Conservation (phyloP, 108 stramenopile genomes). For the Skeletonema tropicum region DNA sequence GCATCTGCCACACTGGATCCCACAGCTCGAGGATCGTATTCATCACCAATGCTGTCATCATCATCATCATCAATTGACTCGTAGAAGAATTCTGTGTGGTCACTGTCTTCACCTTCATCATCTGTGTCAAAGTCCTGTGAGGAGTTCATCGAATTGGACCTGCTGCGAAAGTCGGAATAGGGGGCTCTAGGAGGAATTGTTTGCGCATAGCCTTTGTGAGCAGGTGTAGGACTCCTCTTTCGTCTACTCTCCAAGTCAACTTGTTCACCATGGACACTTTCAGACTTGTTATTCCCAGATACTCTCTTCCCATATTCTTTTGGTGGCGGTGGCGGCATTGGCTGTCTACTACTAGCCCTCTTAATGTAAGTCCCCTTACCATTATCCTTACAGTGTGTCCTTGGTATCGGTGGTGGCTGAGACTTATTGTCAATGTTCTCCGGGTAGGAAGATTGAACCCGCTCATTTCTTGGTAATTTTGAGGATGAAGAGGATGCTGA, state of each 20-base stretch:
- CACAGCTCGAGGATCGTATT: neutral
- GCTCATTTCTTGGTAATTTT: neutral
- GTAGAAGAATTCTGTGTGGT: constrained; percentile 33
- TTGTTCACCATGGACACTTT: too few relatives aligned
- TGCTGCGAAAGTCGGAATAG: neutral
- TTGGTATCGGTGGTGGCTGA: neutral
- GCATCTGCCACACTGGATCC: constrained; percentile 28
- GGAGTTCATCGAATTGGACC: neutral
- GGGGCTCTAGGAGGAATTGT: neutral
- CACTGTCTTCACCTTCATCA: constrained; percentile 21
- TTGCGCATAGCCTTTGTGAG: neutral
- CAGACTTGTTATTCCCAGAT: too few relatives aligned
- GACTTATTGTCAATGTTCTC: neutral
- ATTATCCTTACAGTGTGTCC: neutral
- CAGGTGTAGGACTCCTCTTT: neutral
- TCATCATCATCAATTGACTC: constrained; percentile 17
- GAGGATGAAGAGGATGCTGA: neutral
- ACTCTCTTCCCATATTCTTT: neutral
- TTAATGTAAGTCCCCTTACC: neutral
- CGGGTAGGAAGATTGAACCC: neutral
- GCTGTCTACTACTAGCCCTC: neutral
- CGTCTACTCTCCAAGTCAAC: neutral
- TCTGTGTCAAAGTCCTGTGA: neutral
- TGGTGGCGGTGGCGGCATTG: neutral
- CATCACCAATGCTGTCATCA: neutral